phyloP scores from a whole-genome alignment of 306 rosid genomes.

The Cyclanthera cordifolia region DNA sequence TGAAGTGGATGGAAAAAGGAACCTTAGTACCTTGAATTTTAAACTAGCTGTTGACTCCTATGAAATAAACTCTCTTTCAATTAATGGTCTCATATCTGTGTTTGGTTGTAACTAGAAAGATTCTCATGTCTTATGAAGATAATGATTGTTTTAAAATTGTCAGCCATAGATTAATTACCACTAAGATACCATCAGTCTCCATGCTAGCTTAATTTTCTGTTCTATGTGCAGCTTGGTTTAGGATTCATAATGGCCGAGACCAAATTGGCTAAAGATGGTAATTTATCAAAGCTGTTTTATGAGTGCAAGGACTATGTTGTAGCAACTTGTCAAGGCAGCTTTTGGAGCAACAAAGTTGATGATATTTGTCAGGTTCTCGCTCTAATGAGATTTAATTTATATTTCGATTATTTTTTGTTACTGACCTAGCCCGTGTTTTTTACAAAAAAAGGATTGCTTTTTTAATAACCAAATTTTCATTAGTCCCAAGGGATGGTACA shows the following conservation, averaged over 20 bases:
- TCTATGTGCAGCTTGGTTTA: conserved; percentile 64
- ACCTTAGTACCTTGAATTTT: too few relatives aligned
- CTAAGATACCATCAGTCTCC: not conserved
- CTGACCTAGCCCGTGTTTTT: too few relatives aligned
- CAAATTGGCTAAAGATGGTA: conserved; percentile 32
- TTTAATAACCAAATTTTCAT: too few relatives aligned
- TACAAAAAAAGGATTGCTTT: too few relatives aligned
- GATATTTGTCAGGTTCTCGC: conserved; percentile 78
- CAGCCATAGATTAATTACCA: not conserved
- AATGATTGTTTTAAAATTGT: not conserved
- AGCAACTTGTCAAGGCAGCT: conserved; percentile 44
- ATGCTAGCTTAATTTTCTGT: conserved; percentile 28
- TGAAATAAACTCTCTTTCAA: not conserved
- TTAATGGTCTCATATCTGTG: not conserved
- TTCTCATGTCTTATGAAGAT: not conserved
- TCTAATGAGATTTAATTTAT: conserved; percentile 12
- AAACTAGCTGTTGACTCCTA: not conserved
- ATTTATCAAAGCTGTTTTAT: conserved; percentile 63
- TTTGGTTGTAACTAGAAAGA: not conserved
- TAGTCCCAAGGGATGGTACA: too few relatives aligned
- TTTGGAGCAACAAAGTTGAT: conserved; percentile 53
- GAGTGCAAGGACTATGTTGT: conserved; percentile 81
- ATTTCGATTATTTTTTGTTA: too few relatives aligned
- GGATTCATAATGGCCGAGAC: conserved; percentile 73
- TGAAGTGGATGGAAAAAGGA: too few relatives aligned